phyloP scores from a whole-genome alignment of 2,329 filamentous ascomycete genomes.

The Setomelanomma holmii region DNA sequence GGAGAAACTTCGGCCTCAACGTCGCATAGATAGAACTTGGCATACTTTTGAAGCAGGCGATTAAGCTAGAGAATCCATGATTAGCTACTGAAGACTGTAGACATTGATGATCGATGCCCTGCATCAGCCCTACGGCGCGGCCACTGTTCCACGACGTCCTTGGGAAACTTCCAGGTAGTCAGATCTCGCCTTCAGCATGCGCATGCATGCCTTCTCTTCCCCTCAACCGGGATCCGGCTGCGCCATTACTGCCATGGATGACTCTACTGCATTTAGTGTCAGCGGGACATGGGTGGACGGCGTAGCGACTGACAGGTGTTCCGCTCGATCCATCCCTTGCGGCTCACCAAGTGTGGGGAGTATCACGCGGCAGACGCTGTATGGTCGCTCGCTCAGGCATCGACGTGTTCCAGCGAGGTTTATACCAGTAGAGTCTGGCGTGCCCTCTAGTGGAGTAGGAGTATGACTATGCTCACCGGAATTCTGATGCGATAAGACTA shows the following conservation, averaged over 20 bases:
- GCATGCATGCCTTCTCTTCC: slow-evolving; percentile 11
- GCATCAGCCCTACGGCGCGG: slow-evolving; percentile 32
- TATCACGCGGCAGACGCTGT: slow-evolving; percentile 20
- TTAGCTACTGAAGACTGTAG: slow-evolving; percentile 13
- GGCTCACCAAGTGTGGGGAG: slow-evolving; percentile 2
- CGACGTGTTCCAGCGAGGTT: slow-evolving; percentile 6
- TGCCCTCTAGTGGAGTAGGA: slow-evolving; percentile 2
- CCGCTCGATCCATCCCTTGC: neutral
- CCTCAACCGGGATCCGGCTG: slow-evolving; percentile 8
- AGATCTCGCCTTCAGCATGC: slow-evolving; percentile 14
- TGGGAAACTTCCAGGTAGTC: slow-evolving; percentile 14
- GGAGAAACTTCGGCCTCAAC: too few relatives aligned
- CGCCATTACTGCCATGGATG: slow-evolving; percentile 7
- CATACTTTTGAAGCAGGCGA: slow-evolving; percentile 7
- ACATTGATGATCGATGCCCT: slow-evolving; percentile 17
- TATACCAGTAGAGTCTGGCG: slow-evolving; percentile 12
- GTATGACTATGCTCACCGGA: slow-evolving; percentile 21
- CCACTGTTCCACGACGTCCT: slow-evolving; percentile 12
- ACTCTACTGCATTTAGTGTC: neutral
- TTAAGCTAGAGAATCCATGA: slow-evolving; percentile 11
- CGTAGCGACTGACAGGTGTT: neutral
- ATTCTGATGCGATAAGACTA: slow-evolving; percentile 23
- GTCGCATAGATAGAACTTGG: too few relatives aligned
- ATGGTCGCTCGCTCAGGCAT: slow-evolving; percentile 12
- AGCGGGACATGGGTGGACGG: neutral